Evolutionary conservation across 140 eudicot genomes (phyloP).

Genomic region (Oenanthe javanica): DNA sequence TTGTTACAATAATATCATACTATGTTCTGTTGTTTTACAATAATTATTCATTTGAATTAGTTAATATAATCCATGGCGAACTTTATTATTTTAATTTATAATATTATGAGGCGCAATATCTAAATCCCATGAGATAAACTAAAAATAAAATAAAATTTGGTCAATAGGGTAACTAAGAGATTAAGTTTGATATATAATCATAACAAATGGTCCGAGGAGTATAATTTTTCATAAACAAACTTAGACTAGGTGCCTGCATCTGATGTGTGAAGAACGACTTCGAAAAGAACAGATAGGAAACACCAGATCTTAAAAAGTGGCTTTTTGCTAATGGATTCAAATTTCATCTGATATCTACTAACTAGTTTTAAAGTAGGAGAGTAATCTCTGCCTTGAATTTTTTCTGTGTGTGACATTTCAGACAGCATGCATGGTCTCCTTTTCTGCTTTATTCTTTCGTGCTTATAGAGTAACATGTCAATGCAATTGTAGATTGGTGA

Average conservation of each 20-base stretch:
- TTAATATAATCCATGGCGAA: background rate
- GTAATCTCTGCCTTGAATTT: background rate
- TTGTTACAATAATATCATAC: too few species aligned
- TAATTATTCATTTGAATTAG: background rate
- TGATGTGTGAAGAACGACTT: background rate
- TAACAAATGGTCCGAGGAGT: background rate
- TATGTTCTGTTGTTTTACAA: background rate
- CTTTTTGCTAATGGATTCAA: background rate
- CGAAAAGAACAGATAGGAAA: background rate
- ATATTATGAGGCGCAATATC: background rate
- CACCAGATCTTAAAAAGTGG: background rate
- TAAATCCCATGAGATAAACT: background rate
- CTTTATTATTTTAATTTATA: background rate
- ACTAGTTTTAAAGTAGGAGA: background rate
- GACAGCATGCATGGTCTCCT: background rate
- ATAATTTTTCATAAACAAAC: background rate
- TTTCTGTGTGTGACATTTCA: background rate
- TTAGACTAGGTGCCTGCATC: background rate
- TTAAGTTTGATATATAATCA: background rate
- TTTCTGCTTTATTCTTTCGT: background rate
- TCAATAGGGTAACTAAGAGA: background rate
- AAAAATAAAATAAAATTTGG: background rate
- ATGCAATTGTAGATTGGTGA: slow-evolving; percentile 73
- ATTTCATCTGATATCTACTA: background rate
- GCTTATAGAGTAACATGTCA: background rate